phyloP scores from a whole-genome alignment of 2,329 filamentous ascomycete species.

The Fusarium clavum region DNA sequence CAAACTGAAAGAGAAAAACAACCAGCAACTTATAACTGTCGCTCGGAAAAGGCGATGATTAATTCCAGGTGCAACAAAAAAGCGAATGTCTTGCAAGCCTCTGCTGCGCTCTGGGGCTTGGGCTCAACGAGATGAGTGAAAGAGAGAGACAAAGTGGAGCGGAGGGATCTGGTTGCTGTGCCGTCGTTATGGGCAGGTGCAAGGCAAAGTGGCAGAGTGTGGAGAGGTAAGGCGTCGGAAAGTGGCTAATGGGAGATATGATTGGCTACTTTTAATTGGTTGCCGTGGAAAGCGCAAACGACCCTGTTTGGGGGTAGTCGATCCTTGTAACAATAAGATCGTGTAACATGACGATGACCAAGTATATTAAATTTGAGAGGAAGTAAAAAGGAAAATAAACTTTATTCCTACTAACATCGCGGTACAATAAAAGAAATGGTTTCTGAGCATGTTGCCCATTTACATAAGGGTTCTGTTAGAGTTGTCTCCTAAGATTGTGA shows the following conservation, averaged over 20 bases:
- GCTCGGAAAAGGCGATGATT: slow-evolving; percentile 10
- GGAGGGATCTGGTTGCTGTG: slow-evolving; percentile 43
- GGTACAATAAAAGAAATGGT: background rate
- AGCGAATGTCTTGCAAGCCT: slow-evolving; percentile 39
- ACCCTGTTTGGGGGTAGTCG: slow-evolving; percentile 16
- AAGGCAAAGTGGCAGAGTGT: slow-evolving; percentile 15
- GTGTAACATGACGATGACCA: background rate
- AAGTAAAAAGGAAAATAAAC: background rate
- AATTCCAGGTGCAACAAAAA: slow-evolving; percentile 13
- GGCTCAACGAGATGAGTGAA: slow-evolving; percentile 13
- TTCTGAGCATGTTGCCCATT: background rate
- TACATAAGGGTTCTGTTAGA: background rate
- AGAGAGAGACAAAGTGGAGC: slow-evolving; percentile 31
- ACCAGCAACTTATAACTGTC: slow-evolving; percentile 8
- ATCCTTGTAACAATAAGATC: background rate
- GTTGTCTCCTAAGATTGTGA: background rate
- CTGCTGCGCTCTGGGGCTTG: slow-evolving; percentile 27
- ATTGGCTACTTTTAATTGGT: slow-evolving; percentile 28
- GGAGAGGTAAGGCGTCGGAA: slow-evolving; percentile 4
- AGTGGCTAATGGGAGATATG: slow-evolving; percentile 21
- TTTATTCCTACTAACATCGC: background rate
- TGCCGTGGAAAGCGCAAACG: slow-evolving; percentile 26
- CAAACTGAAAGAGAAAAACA: background rate
- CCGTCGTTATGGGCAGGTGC: slow-evolving; percentile 34
- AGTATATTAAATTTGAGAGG: background rate